Evolutionary conservation across 345 rosid genomes (phyloP).

Genomic region (Populus simonii): DNA sequence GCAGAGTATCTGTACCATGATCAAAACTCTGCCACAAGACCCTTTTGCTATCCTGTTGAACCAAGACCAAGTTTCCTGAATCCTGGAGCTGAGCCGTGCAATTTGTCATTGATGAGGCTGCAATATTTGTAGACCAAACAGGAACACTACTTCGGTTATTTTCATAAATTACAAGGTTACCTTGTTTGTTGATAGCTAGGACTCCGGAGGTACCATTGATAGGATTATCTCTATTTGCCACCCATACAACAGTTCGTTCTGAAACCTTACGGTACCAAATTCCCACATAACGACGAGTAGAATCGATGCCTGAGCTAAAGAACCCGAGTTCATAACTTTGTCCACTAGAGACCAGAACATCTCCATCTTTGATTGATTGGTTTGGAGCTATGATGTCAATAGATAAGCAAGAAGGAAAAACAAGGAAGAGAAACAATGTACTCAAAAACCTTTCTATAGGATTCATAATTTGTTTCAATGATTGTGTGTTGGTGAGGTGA

Average conservation of each 20-base stretch:
- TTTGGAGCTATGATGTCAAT: not conserved
- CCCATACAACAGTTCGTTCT: slow-evolving; percentile 14
- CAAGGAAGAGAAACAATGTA: not conserved
- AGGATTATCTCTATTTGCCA: slow-evolving; percentile 6
- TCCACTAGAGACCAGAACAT: not conserved
- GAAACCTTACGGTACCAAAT: slow-evolving; percentile 13
- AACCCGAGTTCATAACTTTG: slow-evolving; percentile 3
- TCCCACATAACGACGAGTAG: slow-evolving; percentile 12
- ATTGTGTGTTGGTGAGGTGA: not conserved
- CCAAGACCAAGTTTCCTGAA: slow-evolving; percentile 28
- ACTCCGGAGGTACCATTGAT: slow-evolving; percentile 8
- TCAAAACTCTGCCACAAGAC: slow-evolving; percentile 41
- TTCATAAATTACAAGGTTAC: slow-evolving; percentile 2
- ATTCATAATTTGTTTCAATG: not conserved
- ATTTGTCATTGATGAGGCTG: not conserved
- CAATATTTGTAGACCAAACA: slow-evolving; percentile 4
- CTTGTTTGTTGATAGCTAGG: not conserved
- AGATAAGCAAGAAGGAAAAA: not conserved
- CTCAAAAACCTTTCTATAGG: not conserved
- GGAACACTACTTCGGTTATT: not conserved
- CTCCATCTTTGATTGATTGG: not conserved
- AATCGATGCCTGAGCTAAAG: slow-evolving; percentile 8
- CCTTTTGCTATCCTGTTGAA: not conserved
- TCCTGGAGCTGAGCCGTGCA: slow-evolving; percentile 23
- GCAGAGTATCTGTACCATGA: slow-evolving; percentile 23